Evolutionary conservation across 805 yeast genomes (phyloP).

Genomic region (Monosporozyma yasuniensis): DNA sequence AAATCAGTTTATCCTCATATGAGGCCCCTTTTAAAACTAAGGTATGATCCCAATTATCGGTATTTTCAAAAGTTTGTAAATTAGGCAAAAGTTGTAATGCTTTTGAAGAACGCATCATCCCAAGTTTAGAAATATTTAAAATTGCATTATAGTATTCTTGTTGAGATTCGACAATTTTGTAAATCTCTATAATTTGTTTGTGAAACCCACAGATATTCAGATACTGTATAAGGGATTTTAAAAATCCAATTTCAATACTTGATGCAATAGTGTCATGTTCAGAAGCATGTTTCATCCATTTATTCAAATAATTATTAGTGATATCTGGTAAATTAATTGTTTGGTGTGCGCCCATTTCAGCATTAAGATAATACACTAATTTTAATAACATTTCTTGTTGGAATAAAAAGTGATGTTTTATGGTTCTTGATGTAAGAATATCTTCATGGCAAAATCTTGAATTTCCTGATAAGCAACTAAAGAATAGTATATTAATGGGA

Average conservation of each 20-base stretch:
- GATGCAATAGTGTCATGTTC: constrained; percentile 7
- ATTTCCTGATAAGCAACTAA: neutral
- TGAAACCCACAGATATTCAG: constrained; percentile 21
- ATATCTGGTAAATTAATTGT: constrained; percentile 27
- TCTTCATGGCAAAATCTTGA: neutral
- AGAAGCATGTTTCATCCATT: constrained; percentile 21
- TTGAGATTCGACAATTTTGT: constrained; percentile 2
- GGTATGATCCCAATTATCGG: neutral
- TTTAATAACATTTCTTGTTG: constrained; percentile 28
- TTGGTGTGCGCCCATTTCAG: constrained; percentile 29
- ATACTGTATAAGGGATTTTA: constrained; percentile 18
- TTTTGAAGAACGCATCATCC: constrained; percentile 10
- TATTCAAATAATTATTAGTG: constrained; percentile 22
- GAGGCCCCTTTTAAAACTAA: neutral
- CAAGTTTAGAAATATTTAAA: constrained; percentile 5
- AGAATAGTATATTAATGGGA: neutral
- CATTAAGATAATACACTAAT: constrained; percentile 27
- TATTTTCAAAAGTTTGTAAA: neutral
- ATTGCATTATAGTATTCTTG: constrained; percentile 8
- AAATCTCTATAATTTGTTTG: constrained; percentile 13
- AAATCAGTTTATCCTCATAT: neutral
- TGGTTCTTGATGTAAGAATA: neutral
- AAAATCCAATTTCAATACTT: constrained; percentile 18
- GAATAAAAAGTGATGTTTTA: constrained; percentile 17
- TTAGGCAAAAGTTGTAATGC: constrained; percentile 14